phyloP scores from a whole-genome alignment of 176 grass and related monocot species.

The Aegilops umbellulata region DNA sequence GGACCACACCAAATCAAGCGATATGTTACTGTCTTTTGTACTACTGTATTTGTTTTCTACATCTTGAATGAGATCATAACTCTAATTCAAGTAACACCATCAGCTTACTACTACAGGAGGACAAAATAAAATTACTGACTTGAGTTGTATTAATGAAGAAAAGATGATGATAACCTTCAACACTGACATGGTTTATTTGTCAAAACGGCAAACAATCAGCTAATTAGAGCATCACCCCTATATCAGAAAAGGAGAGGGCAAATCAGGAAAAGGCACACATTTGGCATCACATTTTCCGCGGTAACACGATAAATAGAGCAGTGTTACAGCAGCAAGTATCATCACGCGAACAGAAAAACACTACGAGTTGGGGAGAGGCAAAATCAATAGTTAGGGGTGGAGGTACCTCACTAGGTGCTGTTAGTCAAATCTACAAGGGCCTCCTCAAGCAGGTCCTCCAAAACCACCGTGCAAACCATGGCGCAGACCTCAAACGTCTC shows the following conservation, averaged over 20 bases:
- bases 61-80: slow-evolving; percentile 5
- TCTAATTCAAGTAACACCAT: slow-evolving; percentile 1
- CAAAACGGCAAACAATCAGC: slow-evolving; percentile 7
- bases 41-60: not conserved
- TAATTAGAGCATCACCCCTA: slow-evolving; percentile 12
- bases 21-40: not conserved
- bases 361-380: slow-evolving; percentile 26
- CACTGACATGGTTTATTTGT: slow-evolving; percentile 13
- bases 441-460: slow-evolving; percentile 72
- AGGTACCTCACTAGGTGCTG: slow-evolving; percentile 54
- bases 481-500: slow-evolving; percentile 60
- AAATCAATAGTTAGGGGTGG: slow-evolving; percentile 42
- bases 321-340: slow-evolving; percentile 44
- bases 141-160: not conserved
- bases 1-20: slow-evolving; percentile 13
- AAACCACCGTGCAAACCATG: slow-evolving; percentile 44
- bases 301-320: slow-evolving; percentile 40
- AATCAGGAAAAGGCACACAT: slow-evolving; percentile 22
- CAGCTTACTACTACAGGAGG: not conserved
- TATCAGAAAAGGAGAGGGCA: slow-evolving; percentile 23
- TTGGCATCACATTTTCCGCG: slow-evolving; percentile 41
- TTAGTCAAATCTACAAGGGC: slow-evolving; percentile 52
- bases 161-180: not conserved
- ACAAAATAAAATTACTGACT: slow-evolving; percentile 14
- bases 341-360: slow-evolving; percentile 5